Evolutionary conservation across 768 basidiomycete species (phyloP).

Genomic region (Leccinum fibrillosum): DNA sequence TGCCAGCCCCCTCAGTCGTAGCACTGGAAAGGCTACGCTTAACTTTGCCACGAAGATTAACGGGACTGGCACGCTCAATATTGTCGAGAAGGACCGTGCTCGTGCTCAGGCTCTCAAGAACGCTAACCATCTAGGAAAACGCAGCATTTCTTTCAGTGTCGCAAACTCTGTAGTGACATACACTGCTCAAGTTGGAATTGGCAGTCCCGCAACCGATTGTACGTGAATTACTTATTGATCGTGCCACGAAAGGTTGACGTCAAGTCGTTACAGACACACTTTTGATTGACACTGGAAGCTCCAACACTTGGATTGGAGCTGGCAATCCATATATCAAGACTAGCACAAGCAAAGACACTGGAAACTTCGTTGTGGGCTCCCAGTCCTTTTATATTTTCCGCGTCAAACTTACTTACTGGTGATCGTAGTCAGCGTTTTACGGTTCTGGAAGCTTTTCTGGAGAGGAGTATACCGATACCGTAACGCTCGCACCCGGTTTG

Average conservation of each 20-base stretch:
- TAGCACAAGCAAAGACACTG: conserved; percentile 26
- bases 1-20: conserved; percentile 14
- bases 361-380: conserved; percentile 1
- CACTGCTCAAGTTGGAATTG: conserved; percentile 24
- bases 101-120: conserved; percentile 2
- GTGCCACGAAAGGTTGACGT: too few species aligned
- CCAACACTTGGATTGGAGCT: conserved; percentile 28
- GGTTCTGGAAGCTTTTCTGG: conserved; percentile 6
- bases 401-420: neutral
- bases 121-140: conserved; percentile 29
- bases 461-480: conserved; percentile 6
- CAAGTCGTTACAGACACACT: conserved; percentile 21
- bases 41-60: conserved; percentile 17
- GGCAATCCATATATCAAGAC: conserved; percentile 28
- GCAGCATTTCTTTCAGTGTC: conserved; percentile 1
- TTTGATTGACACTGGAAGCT: conserved; percentile 27
- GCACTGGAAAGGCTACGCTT: conserved; percentile 12
- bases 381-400: neutral
- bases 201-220: conserved; percentile 18
- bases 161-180: conserved; percentile 24
- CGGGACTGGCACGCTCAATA: conserved; percentile 3
- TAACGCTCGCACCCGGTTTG: conserved; percentile 1
- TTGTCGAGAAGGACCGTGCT: conserved; percentile 8
- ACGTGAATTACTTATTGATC: neutral
- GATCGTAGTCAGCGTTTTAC: neutral